These are phyloP conservation scores for Entomortierella chlamydospora DNA, from an alignment of 192 early-diverging fungal genomes.

Conservation along the genomic window DNA sequence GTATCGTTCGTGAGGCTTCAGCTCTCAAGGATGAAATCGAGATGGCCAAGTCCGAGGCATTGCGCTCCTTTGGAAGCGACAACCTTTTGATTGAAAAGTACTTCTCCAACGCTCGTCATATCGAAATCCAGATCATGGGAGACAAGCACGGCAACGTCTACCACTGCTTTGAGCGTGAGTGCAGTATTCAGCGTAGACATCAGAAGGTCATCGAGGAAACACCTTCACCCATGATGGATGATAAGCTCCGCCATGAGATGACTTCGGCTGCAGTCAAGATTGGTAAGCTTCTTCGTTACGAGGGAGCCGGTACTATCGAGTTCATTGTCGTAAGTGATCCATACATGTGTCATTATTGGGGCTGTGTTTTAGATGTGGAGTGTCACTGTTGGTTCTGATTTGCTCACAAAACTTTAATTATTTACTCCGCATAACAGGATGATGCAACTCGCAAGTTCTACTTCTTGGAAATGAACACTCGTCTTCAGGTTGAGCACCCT, in stretches of 20 bases:
- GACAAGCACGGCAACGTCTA: slow-evolving; percentile 69
- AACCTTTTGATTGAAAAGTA: slow-evolving; percentile 71
- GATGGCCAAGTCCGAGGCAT: slow-evolving; percentile 64
- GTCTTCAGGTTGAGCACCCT: slow-evolving; percentile 76
- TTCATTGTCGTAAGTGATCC: slow-evolving; percentile 63
- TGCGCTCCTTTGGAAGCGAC: slow-evolving; percentile 68
- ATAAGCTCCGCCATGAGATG: slow-evolving; percentile 57
- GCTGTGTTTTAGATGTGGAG: too few relatives aligned
- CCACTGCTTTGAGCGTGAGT: slow-evolving; percentile 71
- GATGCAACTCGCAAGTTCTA: slow-evolving; percentile 63
- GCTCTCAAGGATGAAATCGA: slow-evolving; percentile 65
- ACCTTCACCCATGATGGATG: slow-evolving; percentile 64
- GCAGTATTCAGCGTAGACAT: slow-evolving; percentile 72
- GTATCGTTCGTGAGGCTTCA: slow-evolving; percentile 63
- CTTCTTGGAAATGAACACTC: slow-evolving; percentile 77
- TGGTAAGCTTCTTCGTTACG: slow-evolving; percentile 61
- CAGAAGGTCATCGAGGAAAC: slow-evolving; percentile 76
- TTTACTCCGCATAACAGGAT: slow-evolving; percentile 32
- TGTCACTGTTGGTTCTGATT: too few relatives aligned
- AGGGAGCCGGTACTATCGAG: slow-evolving; percentile 72
- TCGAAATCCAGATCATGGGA: slow-evolving; percentile 71
- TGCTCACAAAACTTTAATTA: not conserved
- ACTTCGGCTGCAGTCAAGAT: slow-evolving; percentile 61
- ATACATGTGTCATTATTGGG: not conserved
- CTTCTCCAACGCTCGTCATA: slow-evolving; percentile 65